These are phyloP conservation scores for Cystofilobasidium capitatum DNA, from an alignment of 768 basidiomycete genomes.

Conservation along the genomic window DNA sequence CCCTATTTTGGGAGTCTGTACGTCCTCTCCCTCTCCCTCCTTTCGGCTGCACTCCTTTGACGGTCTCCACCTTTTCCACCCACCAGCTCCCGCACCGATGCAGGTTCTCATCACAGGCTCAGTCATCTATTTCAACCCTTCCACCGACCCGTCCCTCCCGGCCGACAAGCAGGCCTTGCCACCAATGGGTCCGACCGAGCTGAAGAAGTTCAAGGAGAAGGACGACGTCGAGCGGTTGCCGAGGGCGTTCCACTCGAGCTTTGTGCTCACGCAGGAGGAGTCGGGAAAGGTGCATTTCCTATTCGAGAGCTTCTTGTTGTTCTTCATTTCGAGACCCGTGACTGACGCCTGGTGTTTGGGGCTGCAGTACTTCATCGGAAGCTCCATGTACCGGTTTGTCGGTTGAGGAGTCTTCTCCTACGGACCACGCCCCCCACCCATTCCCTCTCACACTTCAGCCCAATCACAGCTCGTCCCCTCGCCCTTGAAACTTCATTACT, in stretches of 20 bases:
- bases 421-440: not conserved
- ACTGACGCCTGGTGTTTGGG: not conserved
- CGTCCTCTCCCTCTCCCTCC: not conserved
- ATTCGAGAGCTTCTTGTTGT: not conserved
- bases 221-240: slow-evolving; percentile 25
- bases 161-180: not conserved
- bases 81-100: slow-evolving; percentile 21
- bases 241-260: slow-evolving; percentile 24
- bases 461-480: not conserved
- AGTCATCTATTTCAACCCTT: slow-evolving; percentile 18
- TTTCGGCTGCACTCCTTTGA: not conserved
- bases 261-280: slow-evolving; percentile 19
- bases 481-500: no score
- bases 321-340: not conserved
- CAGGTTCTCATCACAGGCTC: slow-evolving; percentile 19
- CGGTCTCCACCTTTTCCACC: not conserved
- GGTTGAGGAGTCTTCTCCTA: not conserved
- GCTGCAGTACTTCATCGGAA: slow-evolving; percentile 24
- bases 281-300: slow-evolving; percentile 13
- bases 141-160: slow-evolving; percentile 4
- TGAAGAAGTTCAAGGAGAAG: slow-evolving; percentile 11
- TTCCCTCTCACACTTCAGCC: not conserved
- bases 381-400: slow-evolving; percentile 26
- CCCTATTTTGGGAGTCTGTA: slow-evolving; percentile 26
- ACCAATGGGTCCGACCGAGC: slow-evolving; percentile 16